phyloP scores from a whole-genome alignment of 1,139 yeast species.

The Hyphopichia fennica region DNA sequence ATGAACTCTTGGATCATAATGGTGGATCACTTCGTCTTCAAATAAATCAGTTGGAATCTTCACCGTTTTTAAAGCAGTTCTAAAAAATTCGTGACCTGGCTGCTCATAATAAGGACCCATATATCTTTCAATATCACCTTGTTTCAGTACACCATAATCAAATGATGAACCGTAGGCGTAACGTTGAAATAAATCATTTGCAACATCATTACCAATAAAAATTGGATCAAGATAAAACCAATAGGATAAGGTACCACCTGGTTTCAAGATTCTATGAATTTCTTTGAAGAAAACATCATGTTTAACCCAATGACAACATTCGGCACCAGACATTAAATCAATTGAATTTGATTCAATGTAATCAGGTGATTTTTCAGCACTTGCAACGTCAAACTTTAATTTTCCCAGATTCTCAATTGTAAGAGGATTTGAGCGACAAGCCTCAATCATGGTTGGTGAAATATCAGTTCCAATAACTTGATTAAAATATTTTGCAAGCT shows the following conservation, averaged over 20 bases:
- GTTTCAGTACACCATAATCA: conserved; percentile 11
- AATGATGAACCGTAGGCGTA: conserved; percentile 38
- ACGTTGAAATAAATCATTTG: conserved; percentile 38
- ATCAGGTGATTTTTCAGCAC: conserved; percentile 27
- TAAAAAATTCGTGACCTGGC: conserved; percentile 63
- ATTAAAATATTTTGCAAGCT: conserved; percentile 44
- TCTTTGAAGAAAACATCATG: conserved; percentile 52
- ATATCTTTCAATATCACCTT: conserved; percentile 34
- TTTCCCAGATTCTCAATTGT: conserved; percentile 9
- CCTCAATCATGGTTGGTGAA: conserved; percentile 60
- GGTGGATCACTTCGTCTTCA: conserved; percentile 37
- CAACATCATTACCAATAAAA: conserved; percentile 41
- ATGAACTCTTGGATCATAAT: conserved; percentile 35
- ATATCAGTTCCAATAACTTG: conserved; percentile 69
- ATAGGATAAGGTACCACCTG: conserved; percentile 65
- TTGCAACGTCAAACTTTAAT: conserved; percentile 29
- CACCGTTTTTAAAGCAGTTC: conserved; percentile 42
- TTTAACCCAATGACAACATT: conserved; percentile 79
- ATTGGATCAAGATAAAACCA: conserved; percentile 82
- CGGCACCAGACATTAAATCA: conserved; percentile 72
- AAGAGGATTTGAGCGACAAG: conserved; percentile 30
- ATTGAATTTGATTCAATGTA: conserved; percentile 31
- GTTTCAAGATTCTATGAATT: conserved; percentile 48
- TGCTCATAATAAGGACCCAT: conserved; percentile 76
- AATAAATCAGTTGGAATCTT: conserved; percentile 42